Percentiles rank a stretch among this genome's conserved stretches.
phyloP scores from a whole-genome alignment of 805 yeast genomes.

The Pichia manshurica region DNA sequence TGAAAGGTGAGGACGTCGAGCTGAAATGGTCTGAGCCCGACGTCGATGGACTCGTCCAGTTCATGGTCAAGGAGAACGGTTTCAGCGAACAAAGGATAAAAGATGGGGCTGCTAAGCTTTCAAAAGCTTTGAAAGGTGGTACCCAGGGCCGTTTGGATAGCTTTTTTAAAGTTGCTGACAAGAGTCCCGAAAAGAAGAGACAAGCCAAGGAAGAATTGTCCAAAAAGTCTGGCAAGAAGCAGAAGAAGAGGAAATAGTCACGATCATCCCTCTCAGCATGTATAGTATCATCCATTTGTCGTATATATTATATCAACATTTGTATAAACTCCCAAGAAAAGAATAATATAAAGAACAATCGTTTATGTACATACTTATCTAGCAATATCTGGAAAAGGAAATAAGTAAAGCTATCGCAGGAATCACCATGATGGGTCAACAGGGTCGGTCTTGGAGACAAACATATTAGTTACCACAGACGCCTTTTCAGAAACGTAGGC shows the following conservation, averaged over 20 bases:
- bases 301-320: no score
- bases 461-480: conserved; percentile 4
- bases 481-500: conserved; percentile 4
- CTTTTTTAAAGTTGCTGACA: conserved; percentile 61
- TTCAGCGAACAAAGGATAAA: conserved; percentile 89
- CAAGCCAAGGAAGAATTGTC: conserved; percentile 25
- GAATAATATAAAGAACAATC: no score
- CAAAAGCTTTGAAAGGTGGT: conserved; percentile 77
- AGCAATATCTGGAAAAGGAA: no score
- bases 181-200: conserved; percentile 38
- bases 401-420: no score
- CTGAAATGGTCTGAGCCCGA: conserved; percentile 90
- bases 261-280: no score
- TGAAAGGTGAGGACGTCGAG: conserved; percentile 51
- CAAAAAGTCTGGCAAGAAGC: conserved; percentile 20
- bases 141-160: conserved; percentile 92
- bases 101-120: conserved; percentile 78
- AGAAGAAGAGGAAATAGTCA: conserved; percentile 5
- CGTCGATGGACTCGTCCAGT: conserved; percentile 73
- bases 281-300: no score
- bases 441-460: not conserved
- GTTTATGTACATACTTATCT: no score
- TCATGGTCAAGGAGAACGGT: conserved; percentile 81
- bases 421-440: no score
- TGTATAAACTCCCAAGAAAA: not conserved